Conservation (phyloP, 805 yeast species). For the Blastobotrys mokoenaii region DNA sequence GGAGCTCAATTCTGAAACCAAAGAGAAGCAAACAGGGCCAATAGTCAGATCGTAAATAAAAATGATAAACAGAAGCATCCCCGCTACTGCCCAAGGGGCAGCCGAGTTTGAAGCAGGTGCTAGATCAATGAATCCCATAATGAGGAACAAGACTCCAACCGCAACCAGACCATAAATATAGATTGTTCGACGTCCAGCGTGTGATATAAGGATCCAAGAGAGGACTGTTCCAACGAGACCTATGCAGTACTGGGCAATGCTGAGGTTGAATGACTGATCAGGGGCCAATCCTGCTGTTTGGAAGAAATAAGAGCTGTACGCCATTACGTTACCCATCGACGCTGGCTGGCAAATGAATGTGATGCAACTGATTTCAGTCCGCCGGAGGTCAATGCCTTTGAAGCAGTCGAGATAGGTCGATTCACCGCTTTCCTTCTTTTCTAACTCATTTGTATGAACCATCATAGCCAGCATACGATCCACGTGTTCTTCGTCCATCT, state of each 20-base stretch:
- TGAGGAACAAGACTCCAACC: slow-evolving; percentile 4
- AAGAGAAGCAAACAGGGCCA: slow-evolving; percentile 36
- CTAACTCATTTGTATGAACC: slow-evolving; percentile 35
- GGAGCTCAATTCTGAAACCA: slow-evolving; percentile 36
- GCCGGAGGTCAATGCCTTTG: slow-evolving; percentile 37
- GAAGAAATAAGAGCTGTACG: slow-evolving; percentile 38
- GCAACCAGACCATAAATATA: slow-evolving; percentile 10
- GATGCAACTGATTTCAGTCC: slow-evolving; percentile 41
- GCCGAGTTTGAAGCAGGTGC: slow-evolving; percentile 9
- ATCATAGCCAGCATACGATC: slow-evolving; percentile 34
- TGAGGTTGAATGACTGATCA: slow-evolving; percentile 36
- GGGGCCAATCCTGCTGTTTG: slow-evolving; percentile 29
- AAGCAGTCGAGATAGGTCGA: slow-evolving; percentile 35
- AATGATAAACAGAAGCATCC: slow-evolving; percentile 37
- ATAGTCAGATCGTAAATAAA: slow-evolving; percentile 37
- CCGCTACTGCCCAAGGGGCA: slow-evolving; percentile 28
- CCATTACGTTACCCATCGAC: slow-evolving; percentile 28
- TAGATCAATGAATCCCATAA: slow-evolving; percentile 12
- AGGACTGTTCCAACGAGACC: slow-evolving; percentile 37
- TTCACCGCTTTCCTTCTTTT: slow-evolving; percentile 16
- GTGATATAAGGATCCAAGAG: slow-evolving; percentile 9
- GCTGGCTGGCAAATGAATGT: slow-evolving; percentile 38
- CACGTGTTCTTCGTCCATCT: background rate
- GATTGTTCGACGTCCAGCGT: slow-evolving; percentile 10
- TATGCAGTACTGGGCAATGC: slow-evolving; percentile 37